Conservation (phyloP, 352 stramenopile genomes). For the Phytophthora pini region DNA sequence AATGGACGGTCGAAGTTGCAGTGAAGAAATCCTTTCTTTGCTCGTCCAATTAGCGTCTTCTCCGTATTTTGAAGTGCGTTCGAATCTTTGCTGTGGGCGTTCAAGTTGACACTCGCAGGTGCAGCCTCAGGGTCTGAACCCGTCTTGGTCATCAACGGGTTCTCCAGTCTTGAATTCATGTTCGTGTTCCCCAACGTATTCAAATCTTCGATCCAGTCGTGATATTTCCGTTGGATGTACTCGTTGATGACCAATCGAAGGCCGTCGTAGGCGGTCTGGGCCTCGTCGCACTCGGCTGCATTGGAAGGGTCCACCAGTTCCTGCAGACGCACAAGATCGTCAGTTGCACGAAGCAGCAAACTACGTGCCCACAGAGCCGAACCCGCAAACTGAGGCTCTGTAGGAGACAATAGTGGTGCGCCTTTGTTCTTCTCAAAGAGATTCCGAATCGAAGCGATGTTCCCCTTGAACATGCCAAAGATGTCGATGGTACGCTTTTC, state of each 20-base stretch:
- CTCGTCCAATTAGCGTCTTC: conserved; percentile 80
- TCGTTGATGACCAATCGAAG: conserved; percentile 87
- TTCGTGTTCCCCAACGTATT: conserved; percentile 81
- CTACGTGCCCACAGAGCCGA: conserved; percentile 93
- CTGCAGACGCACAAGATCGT: conserved; percentile 77
- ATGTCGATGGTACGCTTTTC: conserved; percentile 95
- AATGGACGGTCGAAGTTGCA: conserved; percentile 96
- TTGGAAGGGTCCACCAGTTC: conserved; percentile 77
- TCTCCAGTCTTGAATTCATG: conserved; percentile 83
- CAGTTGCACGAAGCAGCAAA: conserved; percentile 77
- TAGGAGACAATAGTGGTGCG: conserved; percentile 80
- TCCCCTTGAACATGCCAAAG: conserved; percentile 90
- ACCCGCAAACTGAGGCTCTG: conserved; percentile 93
- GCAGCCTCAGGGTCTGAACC: conserved; percentile 27
- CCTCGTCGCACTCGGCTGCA: conserved; percentile 79
- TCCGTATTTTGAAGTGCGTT: conserved; percentile 81
- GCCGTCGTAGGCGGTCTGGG: conserved; percentile 76
- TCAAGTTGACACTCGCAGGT: conserved; percentile 40
- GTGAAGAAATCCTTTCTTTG: conserved; percentile 89
- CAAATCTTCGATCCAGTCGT: conserved; percentile 91
- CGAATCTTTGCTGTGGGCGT: conserved; percentile 49
- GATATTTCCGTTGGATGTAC: conserved; percentile 91
- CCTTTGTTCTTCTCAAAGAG: conserved; percentile 94
- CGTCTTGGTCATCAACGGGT: conserved; percentile 87
- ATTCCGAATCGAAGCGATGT: conserved; percentile 81